These are phyloP conservation scores for Tilletia caries DNA, from an alignment of 1,284 basidiomycete genomes.

Conservation along the genomic window DNA sequence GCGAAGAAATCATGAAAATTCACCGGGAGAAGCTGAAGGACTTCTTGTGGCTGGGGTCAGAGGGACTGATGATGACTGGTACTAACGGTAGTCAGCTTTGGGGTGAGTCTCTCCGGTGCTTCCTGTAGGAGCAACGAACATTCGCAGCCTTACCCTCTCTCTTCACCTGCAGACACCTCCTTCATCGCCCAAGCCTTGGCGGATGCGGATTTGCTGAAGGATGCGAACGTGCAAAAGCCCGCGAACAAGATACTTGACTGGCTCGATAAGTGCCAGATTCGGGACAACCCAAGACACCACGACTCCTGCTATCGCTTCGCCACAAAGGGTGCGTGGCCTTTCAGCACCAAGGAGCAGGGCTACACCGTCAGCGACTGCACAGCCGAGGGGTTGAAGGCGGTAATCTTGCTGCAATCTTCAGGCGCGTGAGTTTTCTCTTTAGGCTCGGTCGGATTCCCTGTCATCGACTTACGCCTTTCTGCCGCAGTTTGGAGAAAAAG, in stretches of 20 bases:
- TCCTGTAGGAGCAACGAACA: slow-evolving; percentile 64
- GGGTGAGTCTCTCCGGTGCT: slow-evolving; percentile 56
- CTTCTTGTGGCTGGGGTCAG: slow-evolving; percentile 86
- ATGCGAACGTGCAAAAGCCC: slow-evolving; percentile 67
- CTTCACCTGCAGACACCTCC: slow-evolving; percentile 62
- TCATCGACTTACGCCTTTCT: neutral
- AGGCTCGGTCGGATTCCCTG: slow-evolving; percentile 9
- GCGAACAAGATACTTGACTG: slow-evolving; percentile 72
- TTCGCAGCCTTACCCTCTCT: slow-evolving; percentile 50
- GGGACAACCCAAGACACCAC: slow-evolving; percentile 67
- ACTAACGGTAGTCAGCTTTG: slow-evolving; percentile 72
- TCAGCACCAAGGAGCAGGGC: slow-evolving; percentile 90
- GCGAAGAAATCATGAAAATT: slow-evolving; percentile 40
- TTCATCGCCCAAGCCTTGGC: slow-evolving; percentile 91
- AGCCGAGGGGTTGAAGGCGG: slow-evolving; percentile 88
- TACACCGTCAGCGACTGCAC: slow-evolving; percentile 96
- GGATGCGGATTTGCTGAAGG: slow-evolving; percentile 77
- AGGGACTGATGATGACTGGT: slow-evolving; percentile 93
- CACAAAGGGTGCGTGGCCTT: slow-evolving; percentile 93
- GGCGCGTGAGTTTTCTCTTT: neutral
- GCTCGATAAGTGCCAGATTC: slow-evolving; percentile 87
- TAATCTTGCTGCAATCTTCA: slow-evolving; percentile 61
- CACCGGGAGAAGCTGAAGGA: slow-evolving; percentile 60
- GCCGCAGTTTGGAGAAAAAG: slow-evolving; percentile 69
- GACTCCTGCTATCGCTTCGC: slow-evolving; percentile 68